Evolutionary conservation across 768 basidiomycete species (phyloP).

Genomic region (Boletus insuetus): DNA sequence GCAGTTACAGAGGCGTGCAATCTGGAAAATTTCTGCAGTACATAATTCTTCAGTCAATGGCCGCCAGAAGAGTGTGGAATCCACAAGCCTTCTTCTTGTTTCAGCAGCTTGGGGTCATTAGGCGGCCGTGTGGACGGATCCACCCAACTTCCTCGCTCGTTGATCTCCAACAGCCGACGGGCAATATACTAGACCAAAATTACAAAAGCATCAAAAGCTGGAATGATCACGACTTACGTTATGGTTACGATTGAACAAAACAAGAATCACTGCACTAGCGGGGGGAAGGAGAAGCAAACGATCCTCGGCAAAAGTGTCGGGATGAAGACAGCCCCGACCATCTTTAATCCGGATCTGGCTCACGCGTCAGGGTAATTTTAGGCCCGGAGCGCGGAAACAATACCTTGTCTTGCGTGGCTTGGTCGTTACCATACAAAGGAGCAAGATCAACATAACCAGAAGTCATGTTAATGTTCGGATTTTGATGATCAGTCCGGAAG

Average conservation of each 20-base stretch:
- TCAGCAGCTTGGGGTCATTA: constrained; percentile 35
- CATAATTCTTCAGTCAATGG: constrained; percentile 10
- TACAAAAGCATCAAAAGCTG: neutral
- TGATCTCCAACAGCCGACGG: constrained; percentile 71
- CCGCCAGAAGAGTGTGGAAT: neutral
- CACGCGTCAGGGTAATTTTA: neutral
- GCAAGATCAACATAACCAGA: constrained; percentile 85
- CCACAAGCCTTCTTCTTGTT: constrained; percentile 52
- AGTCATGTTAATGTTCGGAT: constrained; percentile 75
- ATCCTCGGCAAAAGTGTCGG: constrained; percentile 79
- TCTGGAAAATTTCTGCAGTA: constrained; percentile 74
- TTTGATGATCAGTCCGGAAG: constrained; percentile 75
- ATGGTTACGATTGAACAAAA: constrained; percentile 90
- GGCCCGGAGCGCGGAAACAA: constrained; percentile 20
- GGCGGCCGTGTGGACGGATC: constrained; percentile 49
- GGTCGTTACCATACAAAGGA: constrained; percentile 77
- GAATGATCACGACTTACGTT: constrained; percentile 50
- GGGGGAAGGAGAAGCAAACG: constrained; percentile 78
- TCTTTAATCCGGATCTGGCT: constrained; percentile 39
- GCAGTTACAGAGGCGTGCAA: constrained; percentile 72
- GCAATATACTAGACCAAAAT: constrained; percentile 64
- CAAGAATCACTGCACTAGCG: constrained; percentile 65
- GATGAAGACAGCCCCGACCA: constrained; percentile 64
- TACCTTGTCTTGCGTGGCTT: constrained; percentile 56
- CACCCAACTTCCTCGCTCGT: constrained; percentile 64